Evolutionary conservation across 1,139 yeast species (phyloP).

Genomic region (Yamadazyma triangularis): DNA sequence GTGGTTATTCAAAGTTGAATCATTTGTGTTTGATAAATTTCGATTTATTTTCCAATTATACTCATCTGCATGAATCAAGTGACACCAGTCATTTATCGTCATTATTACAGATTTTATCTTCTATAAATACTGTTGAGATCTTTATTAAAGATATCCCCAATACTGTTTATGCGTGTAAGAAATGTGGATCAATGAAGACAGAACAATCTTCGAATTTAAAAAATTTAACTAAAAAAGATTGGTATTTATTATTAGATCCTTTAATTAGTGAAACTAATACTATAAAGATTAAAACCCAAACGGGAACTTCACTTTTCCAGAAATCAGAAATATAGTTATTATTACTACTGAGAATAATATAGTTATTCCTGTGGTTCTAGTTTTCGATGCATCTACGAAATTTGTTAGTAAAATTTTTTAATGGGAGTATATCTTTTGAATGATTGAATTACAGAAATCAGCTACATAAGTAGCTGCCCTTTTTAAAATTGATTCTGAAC

Average conservation of each 20-base stretch:
- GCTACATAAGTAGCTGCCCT: slow-evolving; percentile 7
- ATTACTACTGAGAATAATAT: too few relatives aligned
- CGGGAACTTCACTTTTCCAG: slow-evolving; percentile 7
- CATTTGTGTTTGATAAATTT: slow-evolving; percentile 28
- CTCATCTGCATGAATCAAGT: slow-evolving; percentile 11
- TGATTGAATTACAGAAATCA: slow-evolving; percentile 6
- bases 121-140: slow-evolving; percentile 22
- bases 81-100: slow-evolving; percentile 21
- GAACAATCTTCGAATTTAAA: slow-evolving; percentile 7
- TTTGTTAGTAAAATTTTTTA: too few relatives aligned
- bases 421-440: too few relatives aligned
- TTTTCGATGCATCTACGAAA: too few relatives aligned
- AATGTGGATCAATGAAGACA: slow-evolving; percentile 28
- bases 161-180: slow-evolving; percentile 24
- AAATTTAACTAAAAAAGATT: slow-evolving; percentile 19
- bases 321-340: slow-evolving; percentile 1
- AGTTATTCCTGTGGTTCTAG: too few relatives aligned
- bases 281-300: slow-evolving; percentile 17
- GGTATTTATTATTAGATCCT: slow-evolving; percentile 28
- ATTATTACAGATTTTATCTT: slow-evolving; percentile 23
- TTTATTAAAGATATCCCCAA: slow-evolving; percentile 7
- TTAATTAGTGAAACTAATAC: slow-evolving; percentile 14
- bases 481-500: slow-evolving; percentile 3
- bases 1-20: slow-evolving; percentile 26
- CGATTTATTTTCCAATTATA: slow-evolving; percentile 24